Evolutionary conservation across 2,329 filamentous ascomycete species (phyloP), one percentile per base, ranked within the genome.

Genomic region (Cladophialophora exuberans): DNA sequence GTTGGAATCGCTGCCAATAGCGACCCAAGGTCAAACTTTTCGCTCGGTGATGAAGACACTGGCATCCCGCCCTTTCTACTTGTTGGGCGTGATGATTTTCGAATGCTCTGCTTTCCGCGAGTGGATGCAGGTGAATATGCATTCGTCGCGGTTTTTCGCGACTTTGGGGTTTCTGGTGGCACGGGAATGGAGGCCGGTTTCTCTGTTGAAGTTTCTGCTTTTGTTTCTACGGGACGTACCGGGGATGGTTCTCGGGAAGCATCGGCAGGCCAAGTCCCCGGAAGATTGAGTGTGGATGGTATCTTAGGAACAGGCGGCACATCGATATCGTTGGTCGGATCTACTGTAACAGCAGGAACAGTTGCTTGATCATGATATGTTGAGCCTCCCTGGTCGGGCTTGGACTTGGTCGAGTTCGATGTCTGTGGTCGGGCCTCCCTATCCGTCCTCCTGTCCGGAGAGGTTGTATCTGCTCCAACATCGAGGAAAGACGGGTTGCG

Each of bases 261-360:
- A 56, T 74, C 73, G 13, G 68, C 67, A 2, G 73, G 70, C 56
- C 72, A 74, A n/a, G 71, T 70, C 22, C 72, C 73, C 2, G 73
- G 73, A 15, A 76, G 68, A 28, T 71, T 65, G 28, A 77, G 64
- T 4, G 67, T 68, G 1, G 67, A 63, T 11, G 74, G 74, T n/a
- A 77, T 69, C 17, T 75, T 75, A 10, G 75, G 75, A 3, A 77
- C 75, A 10, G 75, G 75, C 1, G 74, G 74, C n/a, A 77, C 72
- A 30, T 66, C 68, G n/a, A 70, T 63, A 39, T 60, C 57, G 4
- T 30, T 22, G 17, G 36, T 38, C 18, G 56, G 53, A 38, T 56
- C 43, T 4, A 49, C 42, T 28, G 47, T 52, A 13, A 57, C 25
- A n/a, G 36, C 20, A 18, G 46, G 39, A 9, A 53, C 28, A 9